Base-by-base conservation (phyloP, 2,329 filamentous ascomycete species). In the Ilyonectria sp. region DNA sequence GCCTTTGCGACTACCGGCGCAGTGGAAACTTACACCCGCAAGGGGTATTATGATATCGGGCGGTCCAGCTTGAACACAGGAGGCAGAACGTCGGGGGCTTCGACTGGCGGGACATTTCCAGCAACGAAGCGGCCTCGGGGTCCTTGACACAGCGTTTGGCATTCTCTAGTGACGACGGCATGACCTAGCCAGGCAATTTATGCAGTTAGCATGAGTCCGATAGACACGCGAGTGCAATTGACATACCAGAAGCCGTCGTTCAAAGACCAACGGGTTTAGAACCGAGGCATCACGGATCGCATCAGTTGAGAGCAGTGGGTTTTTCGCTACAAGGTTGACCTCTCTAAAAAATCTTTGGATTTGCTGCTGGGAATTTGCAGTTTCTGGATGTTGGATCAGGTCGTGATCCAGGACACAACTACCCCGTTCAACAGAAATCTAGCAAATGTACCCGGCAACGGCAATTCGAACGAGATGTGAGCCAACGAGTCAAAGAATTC, bases 281-380 rank as follows among this genome's bases (percentile, higher is more conserved):
- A 44, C 19, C 17, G 19, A n/a, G 10, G 13, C 13, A 44, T 44
- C 40, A n/a, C 17, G 17, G 13, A n/a, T 44, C 17, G 17, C 17
- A 15, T 44, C 40, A 7, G 17, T 44, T 13, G 43, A 46, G n/a
- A 46, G 4, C 19, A 19, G 17, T 4, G 43, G n/a, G 13, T 43
- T n/a, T 17, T 46, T 46, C 5, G 43, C 43, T 3, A 46, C 43
- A 21, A 46, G 43, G 19, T 46, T n/a, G 50, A 55, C 60, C 21
- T 63, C 60, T 3, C 44, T 56, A n/a, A 29, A 57, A 53, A 50
- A 63, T 57, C 37, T 57, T 56, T 21, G 26, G n/a, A 53, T 52
- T 63, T 21, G 23, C 23, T 26, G 23, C 23, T 5, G 23, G 23
- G 23, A 26, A 26, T 26, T 26, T 5, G 23, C 23, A 26, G 3